These are phyloP conservation scores for Erodium texanum DNA, from an alignment of 441 rosid species.

Conservation along the genomic window DNA sequence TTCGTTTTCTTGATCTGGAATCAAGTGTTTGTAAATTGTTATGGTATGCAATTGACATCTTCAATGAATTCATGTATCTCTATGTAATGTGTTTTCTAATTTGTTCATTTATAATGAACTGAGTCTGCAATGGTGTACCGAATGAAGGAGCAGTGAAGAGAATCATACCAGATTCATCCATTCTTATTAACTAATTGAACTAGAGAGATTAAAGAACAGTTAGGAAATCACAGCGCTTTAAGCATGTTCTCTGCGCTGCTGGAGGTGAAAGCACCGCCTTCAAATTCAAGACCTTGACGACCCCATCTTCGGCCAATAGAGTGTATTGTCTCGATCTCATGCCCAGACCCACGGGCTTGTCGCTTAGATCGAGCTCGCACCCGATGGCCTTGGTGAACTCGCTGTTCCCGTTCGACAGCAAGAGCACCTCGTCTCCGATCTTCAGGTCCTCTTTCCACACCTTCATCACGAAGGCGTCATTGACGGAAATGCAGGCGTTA, in stretches of 20 bases:
- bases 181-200: background rate
- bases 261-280: slow-evolving; percentile 77
- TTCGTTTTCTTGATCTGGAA: no score
- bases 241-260: slow-evolving; percentile 82
- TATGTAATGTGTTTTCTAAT: no score
- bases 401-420: slow-evolving; percentile 66
- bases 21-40: no score
- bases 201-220: background rate
- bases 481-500: slow-evolving; percentile 68
- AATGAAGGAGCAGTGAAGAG: background rate
- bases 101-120: no score
- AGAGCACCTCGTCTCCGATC: slow-evolving; percentile 54
- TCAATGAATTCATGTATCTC: no score
- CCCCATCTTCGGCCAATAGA: slow-evolving; percentile 67
- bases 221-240: slow-evolving; percentile 40
- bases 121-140: no score
- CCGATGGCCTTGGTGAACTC: slow-evolving; percentile 67
- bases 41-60: no score
- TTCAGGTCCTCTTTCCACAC: slow-evolving; percentile 74
- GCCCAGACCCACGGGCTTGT: slow-evolving; percentile 68
- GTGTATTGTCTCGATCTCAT: slow-evolving; percentile 77
- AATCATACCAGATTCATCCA: background rate
- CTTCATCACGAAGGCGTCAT: slow-evolving; percentile 76
- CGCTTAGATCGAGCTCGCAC: slow-evolving; percentile 68
- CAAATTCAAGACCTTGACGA: slow-evolving; percentile 69